Evolutionary conservation across 208 protist species (phyloP), one percentile per base, ranked within the genome.

Genomic region (Wallacemonas sp.): DNA sequence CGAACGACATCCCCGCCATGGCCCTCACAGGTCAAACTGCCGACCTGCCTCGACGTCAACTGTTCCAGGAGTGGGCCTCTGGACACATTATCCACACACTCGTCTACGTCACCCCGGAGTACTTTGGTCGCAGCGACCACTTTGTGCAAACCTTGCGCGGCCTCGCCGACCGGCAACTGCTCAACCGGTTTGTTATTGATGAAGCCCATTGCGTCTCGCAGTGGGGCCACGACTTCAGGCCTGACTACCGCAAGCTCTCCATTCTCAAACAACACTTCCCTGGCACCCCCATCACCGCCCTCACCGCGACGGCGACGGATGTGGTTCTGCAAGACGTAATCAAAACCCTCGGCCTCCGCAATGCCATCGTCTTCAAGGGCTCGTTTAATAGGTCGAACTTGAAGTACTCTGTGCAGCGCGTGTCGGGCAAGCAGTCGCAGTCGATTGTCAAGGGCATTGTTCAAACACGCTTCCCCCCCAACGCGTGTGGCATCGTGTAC

Each of bases 131-230:
- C 15, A 93, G 82, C 66, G 84, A 91, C 56, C 70, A 82, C 70
- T 90, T 96, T 64, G 68, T 90, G 3, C 69, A 75, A 33, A 75
- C 60, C 44, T 78, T 96, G 28, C 68, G 64, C 38, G 27, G 62
- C 19, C 71, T 93, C 21, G 77, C 79, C 1, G 66, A 80, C 28
- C 75, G 72, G 78, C 51, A 68, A 2, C 75, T 93, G 34, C 66
- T 94, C 3, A 79, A 64, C 62, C 82, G 84, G n/a, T 93, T 96
- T 36, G 84, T 92, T 63, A 80, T 99, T 54, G 97, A 99, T 65
- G 97, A 99, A 77, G 97, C 90, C 19, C 97, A 99, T 78, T 99
- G 97, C 66, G 83, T 99, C 6, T 98, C 96, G 14, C 94, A 98
- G 80, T 99, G 97, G 97, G 95, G 90, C 26, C 97, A 99, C 81